Base-by-base conservation (phyloP, 805 yeast genomes). In the Pichia phayaonensis region DNA sequence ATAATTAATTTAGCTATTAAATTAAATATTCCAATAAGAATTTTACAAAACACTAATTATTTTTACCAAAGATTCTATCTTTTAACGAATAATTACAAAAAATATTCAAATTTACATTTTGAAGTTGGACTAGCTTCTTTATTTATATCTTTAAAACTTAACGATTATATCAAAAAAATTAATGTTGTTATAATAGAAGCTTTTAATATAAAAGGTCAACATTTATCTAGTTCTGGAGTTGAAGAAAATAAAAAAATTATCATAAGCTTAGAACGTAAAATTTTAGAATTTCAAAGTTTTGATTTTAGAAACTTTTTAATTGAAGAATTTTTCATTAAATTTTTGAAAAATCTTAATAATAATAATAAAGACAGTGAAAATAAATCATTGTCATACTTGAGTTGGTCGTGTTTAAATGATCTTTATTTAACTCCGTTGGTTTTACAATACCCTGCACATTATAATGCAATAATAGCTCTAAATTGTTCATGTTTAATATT, bases 351-450 rank as follows among this genome's bases (percentile, higher is more conserved):
- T 48, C 68, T 75, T 45, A 46, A 50, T 24, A 29, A 40, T 23
- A 41, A 42, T 10, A 21, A 20, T 16, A 31, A 41, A 13, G 63
- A n/a, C n/a, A n/a, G 66, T 1, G 54, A 81, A 15, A 70, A 73
- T 22, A 72, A 75, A 56, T 73, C 76, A 16, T 62, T 75, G 12
- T 75, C 83, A 5, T 70, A 74, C 56, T 63, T 79, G 39, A 80
- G 86, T 2, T 90, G 96, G 96, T 65, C 79, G n/a, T 73, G 89
- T 2, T 72, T 82, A n/a, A 80, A 80, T 57, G 97, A 90, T 63
- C 71, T 81, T 12, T 79, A 83, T 61, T 76, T 81, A 49, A 80
- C 95, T 2, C 87, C 86, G 38, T 72, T 84, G 18, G 74, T 81
- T 11, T 66, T 90, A 36, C 82, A 79, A 58, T 74, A 80, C 10